Base-by-base conservation (phyloP, 352 stramenopile species). In the Pythium plurisporium region DNA sequence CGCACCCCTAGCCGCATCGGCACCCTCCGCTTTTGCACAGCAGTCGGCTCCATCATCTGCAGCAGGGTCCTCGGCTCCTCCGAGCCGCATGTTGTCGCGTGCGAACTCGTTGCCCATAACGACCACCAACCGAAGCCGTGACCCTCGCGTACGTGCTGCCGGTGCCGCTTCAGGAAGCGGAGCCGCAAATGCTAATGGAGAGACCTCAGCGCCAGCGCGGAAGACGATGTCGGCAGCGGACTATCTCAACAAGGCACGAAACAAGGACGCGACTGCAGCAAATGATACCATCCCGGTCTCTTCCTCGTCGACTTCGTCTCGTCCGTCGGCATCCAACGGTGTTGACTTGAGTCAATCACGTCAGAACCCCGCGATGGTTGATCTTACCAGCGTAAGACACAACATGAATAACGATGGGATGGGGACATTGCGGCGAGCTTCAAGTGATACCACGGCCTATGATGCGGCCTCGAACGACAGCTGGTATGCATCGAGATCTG, bases 201-300 rank as follows among this genome's bases (percentile, higher is more conserved):
- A 58, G 3, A 22, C 19, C 30, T 17, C 19, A 2, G 38, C 50
- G 2, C 36, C 33, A 4, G 50, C 12, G 20, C 25, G 38, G 3
- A 62, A 55, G 46, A 54, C 34, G 5, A 69, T 69, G n/a, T 64
- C 54, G 17, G 33, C 61, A 4, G 54, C 61, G 14, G 61, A 69
- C 30, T 69, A 69, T 42, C 46, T 61, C 17, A 62, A 45, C 47
- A 53, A 66, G 60, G 41, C 36, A 33, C 6, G 57, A 52, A 27
- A 71, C 14, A 58, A 41, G 55, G 49, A 58, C 15, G 25, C 31
- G 33, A 10, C 7, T n/a, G 19, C 29, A n/a, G n/a, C n/a, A n/a
- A n/a, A n/a, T n/a, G n/a, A n/a, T n/a, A n/a, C n/a, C n/a, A n/a
- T n/a, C n/a, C n/a, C 23, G 33, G 15, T 23, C 12, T n/a, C 25